These are phyloP conservation scores for Collybiopsis luxurians DNA, from an alignment of 768 basidiomycete species.

Conservation along the genomic window DNA sequence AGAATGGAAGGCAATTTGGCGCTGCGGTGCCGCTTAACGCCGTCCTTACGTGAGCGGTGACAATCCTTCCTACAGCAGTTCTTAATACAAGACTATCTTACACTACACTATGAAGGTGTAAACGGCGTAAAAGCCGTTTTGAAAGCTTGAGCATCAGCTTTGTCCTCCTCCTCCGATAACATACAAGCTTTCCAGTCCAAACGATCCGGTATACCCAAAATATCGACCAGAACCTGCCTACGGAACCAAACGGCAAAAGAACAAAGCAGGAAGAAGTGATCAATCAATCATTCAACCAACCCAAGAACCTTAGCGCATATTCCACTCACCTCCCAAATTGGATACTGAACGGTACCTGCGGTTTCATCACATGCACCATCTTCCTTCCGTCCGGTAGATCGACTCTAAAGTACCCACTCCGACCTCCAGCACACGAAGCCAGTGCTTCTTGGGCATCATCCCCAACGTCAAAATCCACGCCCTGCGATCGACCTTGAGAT, in stretches of 20 bases:
- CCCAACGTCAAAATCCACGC: constrained; percentile 65
- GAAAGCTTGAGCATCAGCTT: constrained; percentile 77
- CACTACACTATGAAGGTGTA: too few relatives aligned
- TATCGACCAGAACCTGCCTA: constrained; percentile 77
- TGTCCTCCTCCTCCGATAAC: constrained; percentile 83
- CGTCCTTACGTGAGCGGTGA: too few relatives aligned
- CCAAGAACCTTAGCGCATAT: too few relatives aligned
- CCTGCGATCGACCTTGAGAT: constrained; percentile 60
- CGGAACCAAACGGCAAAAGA: background rate
- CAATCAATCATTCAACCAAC: too few relatives aligned
- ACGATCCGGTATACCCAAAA: constrained; percentile 76
- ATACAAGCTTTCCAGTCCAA: constrained; percentile 92
- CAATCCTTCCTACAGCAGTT: too few relatives aligned
- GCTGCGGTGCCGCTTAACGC: too few relatives aligned
- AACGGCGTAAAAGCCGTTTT: constrained; percentile 80
- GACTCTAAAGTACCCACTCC: constrained; percentile 84
- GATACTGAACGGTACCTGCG: constrained; percentile 75
- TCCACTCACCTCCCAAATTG: constrained; percentile 92
- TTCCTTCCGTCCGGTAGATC: constrained; percentile 84
- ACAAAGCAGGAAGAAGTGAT: constrained; percentile 8
- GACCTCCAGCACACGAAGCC: constrained; percentile 46
- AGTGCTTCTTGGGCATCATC: constrained; percentile 64
- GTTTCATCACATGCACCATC: constrained; percentile 84
- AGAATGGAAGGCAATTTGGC: too few relatives aligned
- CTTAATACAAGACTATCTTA: too few relatives aligned